Conservation (phyloP, 1,284 basidiomycete genomes). For the Moniliella sp. region DNA sequence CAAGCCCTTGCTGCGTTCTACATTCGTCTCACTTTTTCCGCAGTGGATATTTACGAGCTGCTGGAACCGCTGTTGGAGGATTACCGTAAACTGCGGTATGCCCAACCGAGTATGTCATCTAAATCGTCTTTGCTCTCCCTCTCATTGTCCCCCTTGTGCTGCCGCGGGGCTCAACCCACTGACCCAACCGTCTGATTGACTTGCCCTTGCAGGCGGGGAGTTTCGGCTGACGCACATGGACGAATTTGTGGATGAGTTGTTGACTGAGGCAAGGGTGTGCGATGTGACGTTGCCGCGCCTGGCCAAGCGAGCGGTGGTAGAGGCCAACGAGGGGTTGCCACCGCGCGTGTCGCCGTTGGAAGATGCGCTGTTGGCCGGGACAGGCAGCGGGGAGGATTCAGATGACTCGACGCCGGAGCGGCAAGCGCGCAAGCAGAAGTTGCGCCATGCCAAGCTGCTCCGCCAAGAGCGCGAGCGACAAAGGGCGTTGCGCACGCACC, state of each 20-base stretch:
- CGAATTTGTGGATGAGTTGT: conserved; percentile 65
- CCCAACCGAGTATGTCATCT: no score
- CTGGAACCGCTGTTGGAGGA: conserved; percentile 85
- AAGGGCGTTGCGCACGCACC: not conserved
- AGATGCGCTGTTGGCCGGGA: conserved; percentile 45
- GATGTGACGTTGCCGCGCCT: conserved; percentile 85
- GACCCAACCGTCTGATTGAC: no score
- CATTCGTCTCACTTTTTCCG: conserved; percentile 72
- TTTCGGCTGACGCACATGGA: conserved; percentile 64
- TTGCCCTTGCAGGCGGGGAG: conserved; percentile 3
- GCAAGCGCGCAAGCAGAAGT: conserved; percentile 2
- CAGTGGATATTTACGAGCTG: conserved; percentile 71
- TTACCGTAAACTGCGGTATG: conserved; percentile 64
- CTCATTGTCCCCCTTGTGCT: not conserved
- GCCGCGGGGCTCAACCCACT: not conserved
- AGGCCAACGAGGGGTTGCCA: conserved; percentile 68
- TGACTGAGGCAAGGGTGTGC: conserved; percentile 75
- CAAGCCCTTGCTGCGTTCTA: conserved; percentile 82
- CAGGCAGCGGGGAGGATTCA: conserved; percentile 2
- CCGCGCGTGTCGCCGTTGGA: conserved; percentile 46
- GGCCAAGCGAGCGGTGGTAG: conserved; percentile 60
- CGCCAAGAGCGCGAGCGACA: not conserved
- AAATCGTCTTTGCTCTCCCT: not conserved
- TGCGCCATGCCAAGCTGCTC: not conserved
- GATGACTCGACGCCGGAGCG: conserved; percentile 4